Percentiles rank a stretch among this genome's conserved stretches.
These are phyloP conservation scores for Trichoderma pleuroti DNA, from an alignment of 2,329 filamentous ascomycete genomes.

Conservation along the genomic window DNA sequence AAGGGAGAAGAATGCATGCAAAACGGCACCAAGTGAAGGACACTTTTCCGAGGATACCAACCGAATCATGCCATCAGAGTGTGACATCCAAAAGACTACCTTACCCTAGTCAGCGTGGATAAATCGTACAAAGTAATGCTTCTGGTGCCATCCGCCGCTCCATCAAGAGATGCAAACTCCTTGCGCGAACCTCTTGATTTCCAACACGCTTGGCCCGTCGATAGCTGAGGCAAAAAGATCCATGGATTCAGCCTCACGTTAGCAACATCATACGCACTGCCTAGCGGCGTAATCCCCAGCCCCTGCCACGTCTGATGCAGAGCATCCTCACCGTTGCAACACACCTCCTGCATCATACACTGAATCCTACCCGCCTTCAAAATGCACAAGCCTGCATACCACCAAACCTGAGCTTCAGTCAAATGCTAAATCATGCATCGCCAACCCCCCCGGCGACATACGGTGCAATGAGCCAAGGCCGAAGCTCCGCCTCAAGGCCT, in stretches of 20 bases:
- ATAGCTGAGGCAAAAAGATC: background rate
- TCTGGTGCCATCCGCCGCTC: background rate
- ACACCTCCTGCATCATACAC: slow-evolving; percentile 3
- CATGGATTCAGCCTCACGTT: slow-evolving; percentile 16
- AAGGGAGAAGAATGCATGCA: background rate
- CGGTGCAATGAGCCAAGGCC: background rate
- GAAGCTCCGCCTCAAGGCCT: background rate
- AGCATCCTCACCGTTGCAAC: slow-evolving; percentile 13
- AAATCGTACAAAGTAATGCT: background rate
- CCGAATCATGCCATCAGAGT: background rate
- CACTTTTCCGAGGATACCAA: background rate
- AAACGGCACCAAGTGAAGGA: background rate
- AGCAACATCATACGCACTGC: background rate
- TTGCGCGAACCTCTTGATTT: background rate
- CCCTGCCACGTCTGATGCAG: slow-evolving; percentile 15
- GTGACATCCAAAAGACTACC: background rate
- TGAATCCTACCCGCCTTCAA: background rate
- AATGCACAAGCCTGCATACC: slow-evolving; percentile 2
- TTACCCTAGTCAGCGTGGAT: background rate
- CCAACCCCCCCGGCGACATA: background rate
- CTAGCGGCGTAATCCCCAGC: slow-evolving; percentile 4
- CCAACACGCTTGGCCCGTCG: background rate
- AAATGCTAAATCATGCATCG: background rate
- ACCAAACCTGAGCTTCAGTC: background rate
- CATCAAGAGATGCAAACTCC: background rate